Base-by-base conservation (phyloP, 2,329 filamentous ascomycete species). In the Sarocladium brachiariae region DNA sequence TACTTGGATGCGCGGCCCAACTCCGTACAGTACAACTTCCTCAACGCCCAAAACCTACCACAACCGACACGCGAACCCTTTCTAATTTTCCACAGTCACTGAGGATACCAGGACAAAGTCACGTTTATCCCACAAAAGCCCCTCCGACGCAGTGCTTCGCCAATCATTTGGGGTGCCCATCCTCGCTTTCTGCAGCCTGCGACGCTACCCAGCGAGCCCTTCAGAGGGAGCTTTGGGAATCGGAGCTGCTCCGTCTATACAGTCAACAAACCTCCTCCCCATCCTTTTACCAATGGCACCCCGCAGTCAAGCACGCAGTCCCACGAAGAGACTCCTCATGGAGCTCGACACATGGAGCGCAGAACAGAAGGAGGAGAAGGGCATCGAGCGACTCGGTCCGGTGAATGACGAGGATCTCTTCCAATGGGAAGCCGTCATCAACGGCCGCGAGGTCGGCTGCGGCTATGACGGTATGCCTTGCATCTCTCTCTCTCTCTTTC, bases 351-450 rank as follows among this genome's bases (percentile, higher is more conserved):
- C 65, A 31, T 81, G 73, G 76, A 68, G 69, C 55, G 65, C 63
- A 54, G 78, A 81, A 60, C 63, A 69, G 54, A 63, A 64, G 41
- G 63, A 69, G 35, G 77, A 80, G 59, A 63, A 63, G 56, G 78
- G 78, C 39, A 78, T 84, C 56, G 78, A 83, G 67, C 71, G 80
- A 11, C 74, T 84, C 4, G 78, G 77, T 0, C 77, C 80, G 19
- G 68, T 72, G 33, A 63, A 62, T 55, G 78, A 80, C 54, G 72
- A 72, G n/a, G 72, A 80, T 59, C 63, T 84, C 50, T 66, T 83
- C 54, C 64, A 63, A 46, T 83, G 81, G 77, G 73, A 81, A 64
- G 74, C 78, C 24, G 77, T 84, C 49, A 72, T 84, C 50, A 80
- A 79, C 57, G 80, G 79, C n/a, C 65, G 68, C 51, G 78, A 73